Evolutionary conservation across 768 basidiomycete genomes (phyloP).

Genomic region (Cubamyces sp.): DNA sequence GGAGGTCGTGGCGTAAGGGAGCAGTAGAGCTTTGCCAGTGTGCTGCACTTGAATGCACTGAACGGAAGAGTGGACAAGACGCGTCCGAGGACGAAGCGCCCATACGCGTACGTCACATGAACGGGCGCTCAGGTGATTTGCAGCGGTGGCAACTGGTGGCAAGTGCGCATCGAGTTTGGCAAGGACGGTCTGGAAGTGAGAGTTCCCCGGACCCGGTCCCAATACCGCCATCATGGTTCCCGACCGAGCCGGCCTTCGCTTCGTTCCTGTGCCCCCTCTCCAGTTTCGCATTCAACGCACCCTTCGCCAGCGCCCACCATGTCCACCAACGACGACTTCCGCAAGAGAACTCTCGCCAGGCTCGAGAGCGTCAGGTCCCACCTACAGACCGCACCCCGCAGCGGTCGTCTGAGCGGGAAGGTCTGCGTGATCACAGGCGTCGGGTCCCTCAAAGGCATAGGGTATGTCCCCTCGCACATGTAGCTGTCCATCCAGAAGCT

Average conservation of each 20-base stretch:
- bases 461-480: conserved; percentile 50
- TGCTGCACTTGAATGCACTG: no score
- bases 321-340: conserved; percentile 48
- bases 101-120: no score
- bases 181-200: no score
- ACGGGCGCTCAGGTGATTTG: no score
- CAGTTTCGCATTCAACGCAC: neutral
- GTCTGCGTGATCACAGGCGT: conserved; percentile 90
- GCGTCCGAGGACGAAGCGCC: no score
- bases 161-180: no score
- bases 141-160: no score
- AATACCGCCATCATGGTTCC: neutral
- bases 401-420: conserved; percentile 67
- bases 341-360: conserved; percentile 64
- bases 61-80: no score
- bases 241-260: neutral
- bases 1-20: no score
- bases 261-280: neutral
- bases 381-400: conserved; percentile 55
- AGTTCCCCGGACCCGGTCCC: neutral
- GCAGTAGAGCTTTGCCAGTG: no score
- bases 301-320: conserved; percentile 11
- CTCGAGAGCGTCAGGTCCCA: conserved; percentile 72
- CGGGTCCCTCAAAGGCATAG: conserved; percentile 86
- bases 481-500: neutral